Conservation (phyloP, 257 asterid species). For the Cruciata laevipes region DNA sequence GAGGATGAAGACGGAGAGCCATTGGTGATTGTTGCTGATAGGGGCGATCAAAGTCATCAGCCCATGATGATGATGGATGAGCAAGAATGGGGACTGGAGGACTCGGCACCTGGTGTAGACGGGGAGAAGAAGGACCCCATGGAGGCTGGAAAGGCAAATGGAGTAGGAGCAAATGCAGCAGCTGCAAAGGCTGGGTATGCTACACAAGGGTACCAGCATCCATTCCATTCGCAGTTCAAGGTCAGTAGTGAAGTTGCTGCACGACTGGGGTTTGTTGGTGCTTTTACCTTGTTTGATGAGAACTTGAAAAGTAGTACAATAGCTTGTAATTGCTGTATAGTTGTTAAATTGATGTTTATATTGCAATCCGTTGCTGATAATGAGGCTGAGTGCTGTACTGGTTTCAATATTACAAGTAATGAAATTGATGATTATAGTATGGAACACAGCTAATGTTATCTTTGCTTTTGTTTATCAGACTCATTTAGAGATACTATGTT, state of each 20-base stretch:
- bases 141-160: constrained; percentile 55
- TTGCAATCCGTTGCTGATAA: constrained; percentile 21
- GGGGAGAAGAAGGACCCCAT: constrained; percentile 68
- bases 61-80: constrained; percentile 43
- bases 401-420: constrained; percentile 24
- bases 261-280: constrained; percentile 33
- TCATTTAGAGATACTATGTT: not conserved
- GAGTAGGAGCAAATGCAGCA: constrained; percentile 40
- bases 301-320: constrained; percentile 47
- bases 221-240: constrained; percentile 89
- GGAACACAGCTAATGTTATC: constrained; percentile 14
- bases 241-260: constrained; percentile 73
- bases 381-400: constrained; percentile 38
- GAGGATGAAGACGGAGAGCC: constrained; percentile 78
- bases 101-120: constrained; percentile 43
- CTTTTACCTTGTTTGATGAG: constrained; percentile 55
- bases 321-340: constrained; percentile 31
- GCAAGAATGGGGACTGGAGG: constrained; percentile 66
- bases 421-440: constrained; percentile 16
- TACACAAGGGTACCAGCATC: constrained; percentile 63
- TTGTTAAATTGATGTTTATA: constrained; percentile 20
- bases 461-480: constrained; percentile 3
- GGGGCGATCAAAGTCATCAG: constrained; percentile 44
- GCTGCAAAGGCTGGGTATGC: constrained; percentile 58
- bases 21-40: constrained; percentile 68